Percentiles rank a stretch among this genome's conserved stretches.
These are phyloP conservation scores for Paxillus ammoniavirescens DNA, from an alignment of 768 basidiomycete genomes.

Conservation along the genomic window DNA sequence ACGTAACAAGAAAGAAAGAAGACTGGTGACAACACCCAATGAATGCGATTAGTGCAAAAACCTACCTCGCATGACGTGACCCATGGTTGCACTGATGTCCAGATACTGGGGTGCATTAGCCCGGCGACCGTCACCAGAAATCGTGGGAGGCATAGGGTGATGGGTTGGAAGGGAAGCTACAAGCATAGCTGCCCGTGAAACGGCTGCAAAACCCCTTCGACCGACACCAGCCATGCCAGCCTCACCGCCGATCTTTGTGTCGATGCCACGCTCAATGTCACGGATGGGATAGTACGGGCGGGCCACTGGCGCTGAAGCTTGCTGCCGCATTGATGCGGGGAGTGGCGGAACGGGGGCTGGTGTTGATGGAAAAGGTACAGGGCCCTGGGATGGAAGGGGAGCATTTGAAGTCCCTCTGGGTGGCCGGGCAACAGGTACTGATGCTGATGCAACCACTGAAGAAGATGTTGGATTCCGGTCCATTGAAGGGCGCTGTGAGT, in stretches of 20 bases:
- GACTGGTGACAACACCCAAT: constrained; percentile 1
- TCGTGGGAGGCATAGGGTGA: background rate
- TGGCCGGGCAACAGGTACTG: constrained; percentile 4
- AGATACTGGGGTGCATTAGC: constrained; percentile 43
- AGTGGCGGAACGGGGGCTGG: constrained; percentile 2
- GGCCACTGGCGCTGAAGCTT: constrained; percentile 17
- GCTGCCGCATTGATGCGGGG: constrained; percentile 15
- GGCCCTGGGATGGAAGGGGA: constrained; percentile 10
- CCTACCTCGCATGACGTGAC: constrained; percentile 31
- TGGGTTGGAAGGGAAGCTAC: constrained; percentile 19
- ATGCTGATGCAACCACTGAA: background rate
- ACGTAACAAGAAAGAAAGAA: background rate
- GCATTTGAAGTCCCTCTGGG: constrained; percentile 5
- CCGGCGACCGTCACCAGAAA: constrained; percentile 18
- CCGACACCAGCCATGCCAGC: constrained; percentile 94
- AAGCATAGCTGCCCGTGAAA: constrained; percentile 61
- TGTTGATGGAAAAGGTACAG: constrained; percentile 14
- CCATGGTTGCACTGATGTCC: constrained; percentile 41
- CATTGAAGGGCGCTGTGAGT: constrained; percentile 4
- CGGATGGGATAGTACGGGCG: constrained; percentile 3
- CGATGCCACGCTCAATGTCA: constrained; percentile 37
- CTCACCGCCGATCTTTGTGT: constrained; percentile 72
- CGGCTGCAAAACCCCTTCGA: constrained; percentile 76
- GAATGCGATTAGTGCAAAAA: constrained; percentile 4
- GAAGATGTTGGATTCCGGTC: background rate